A percentile compares a stretch with the other conserved stretches of the same genome.
Conservation (phyloP, 371 early-diverging fungal genomes). For the Mortierella sp. region DNA sequence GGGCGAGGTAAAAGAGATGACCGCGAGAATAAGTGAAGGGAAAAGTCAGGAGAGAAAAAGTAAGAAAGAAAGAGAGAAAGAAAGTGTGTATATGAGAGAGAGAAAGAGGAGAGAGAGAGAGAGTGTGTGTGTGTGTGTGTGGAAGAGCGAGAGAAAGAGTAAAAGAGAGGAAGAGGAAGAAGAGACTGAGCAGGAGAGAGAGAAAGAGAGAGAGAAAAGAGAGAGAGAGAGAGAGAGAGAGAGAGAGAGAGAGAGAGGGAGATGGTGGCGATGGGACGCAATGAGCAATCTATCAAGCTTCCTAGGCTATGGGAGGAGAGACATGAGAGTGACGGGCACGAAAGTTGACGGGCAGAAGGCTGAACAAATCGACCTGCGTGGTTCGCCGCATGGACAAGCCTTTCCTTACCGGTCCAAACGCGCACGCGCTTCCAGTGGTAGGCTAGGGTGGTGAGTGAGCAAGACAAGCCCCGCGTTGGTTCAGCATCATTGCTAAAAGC, state of each 20-base stretch:
- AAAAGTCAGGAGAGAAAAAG: slow-evolving; percentile 95
- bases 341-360: too few species aligned
- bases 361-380: background rate
- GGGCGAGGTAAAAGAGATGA: too few species aligned
- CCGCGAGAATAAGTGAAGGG: too few species aligned
- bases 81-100: background rate
- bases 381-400: too few species aligned
- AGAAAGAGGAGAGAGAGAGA: slow-evolving; percentile 1
- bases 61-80: slow-evolving; percentile 68
- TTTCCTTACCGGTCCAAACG: too few species aligned
- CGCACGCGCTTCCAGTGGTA: too few species aligned
- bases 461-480: too few species aligned
- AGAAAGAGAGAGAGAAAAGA: background rate
- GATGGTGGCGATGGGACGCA: background rate
- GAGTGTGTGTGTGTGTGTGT: background rate
- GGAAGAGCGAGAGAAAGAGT: background rate
- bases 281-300: too few species aligned
- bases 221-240: background rate
- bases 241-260: slow-evolving; percentile 2
- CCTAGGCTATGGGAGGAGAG: background rate
- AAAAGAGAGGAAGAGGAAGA: slow-evolving; percentile 2
- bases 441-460: too few species aligned
- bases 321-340: too few species aligned
- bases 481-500: too few species aligned
- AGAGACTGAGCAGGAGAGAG: background rate